Percentiles rank a stretch among this genome's conserved stretches.
phyloP scores from a whole-genome alignment of 2,329 filamentous ascomycete genomes.

The Colletotrichum destructivum region DNA sequence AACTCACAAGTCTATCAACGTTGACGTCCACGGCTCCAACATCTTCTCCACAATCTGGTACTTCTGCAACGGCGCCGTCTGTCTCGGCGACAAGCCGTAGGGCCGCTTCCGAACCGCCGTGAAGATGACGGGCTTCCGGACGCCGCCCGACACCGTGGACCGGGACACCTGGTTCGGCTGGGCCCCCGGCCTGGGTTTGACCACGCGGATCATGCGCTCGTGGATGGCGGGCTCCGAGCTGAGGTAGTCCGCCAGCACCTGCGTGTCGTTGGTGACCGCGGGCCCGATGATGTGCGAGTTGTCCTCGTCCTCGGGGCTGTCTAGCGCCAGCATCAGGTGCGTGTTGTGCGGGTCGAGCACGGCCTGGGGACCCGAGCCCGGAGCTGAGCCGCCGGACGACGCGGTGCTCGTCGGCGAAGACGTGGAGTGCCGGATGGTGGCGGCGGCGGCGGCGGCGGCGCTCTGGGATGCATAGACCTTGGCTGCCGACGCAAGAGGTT shows the following conservation, averaged over 20 bases:
- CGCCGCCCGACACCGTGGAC: constrained; percentile 25
- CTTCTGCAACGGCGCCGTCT: constrained; percentile 60
- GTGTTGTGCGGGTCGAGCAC: constrained; percentile 35
- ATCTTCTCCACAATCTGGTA: constrained; percentile 72
- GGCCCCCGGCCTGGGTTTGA: constrained; percentile 26
- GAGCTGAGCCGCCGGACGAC: not conserved
- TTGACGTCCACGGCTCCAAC: constrained; percentile 66
- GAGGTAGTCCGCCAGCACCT: constrained; percentile 73
- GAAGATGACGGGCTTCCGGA: constrained; percentile 58
- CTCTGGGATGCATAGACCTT: constrained; percentile 16
- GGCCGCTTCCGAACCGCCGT: constrained; percentile 63
- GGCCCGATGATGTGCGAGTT: constrained; percentile 72
- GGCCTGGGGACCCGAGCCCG: constrained; percentile 27
- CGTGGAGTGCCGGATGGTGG: constrained; percentile 2
- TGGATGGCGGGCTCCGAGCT: constrained; percentile 49
- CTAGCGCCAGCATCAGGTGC: constrained; percentile 46
- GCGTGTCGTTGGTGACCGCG: constrained; percentile 71
- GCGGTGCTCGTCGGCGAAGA: constrained; percentile 29
- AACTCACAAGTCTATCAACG: constrained; percentile 64
- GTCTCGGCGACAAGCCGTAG: constrained; percentile 56
- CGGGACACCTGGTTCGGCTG: constrained; percentile 23
- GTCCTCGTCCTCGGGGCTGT: constrained; percentile 55
- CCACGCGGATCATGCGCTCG: constrained; percentile 48
- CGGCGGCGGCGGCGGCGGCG: too few relatives aligned
- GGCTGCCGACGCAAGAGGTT: constrained; percentile 22